Conservation (phyloP, 2,329 filamentous ascomycete species). For the Neopestalotiopsis sp. region DNA sequence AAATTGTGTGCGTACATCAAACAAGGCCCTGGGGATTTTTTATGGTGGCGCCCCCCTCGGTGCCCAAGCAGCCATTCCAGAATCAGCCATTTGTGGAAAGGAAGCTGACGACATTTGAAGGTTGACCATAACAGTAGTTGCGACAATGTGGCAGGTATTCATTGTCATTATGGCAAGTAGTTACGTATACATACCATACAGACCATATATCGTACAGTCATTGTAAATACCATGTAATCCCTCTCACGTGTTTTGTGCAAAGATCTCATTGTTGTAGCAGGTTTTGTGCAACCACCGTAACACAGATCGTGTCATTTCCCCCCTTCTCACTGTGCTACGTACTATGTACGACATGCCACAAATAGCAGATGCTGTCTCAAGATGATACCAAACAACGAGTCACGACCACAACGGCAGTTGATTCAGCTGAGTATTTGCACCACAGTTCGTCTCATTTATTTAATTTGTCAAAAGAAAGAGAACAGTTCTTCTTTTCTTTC, state of each 20-base stretch:
- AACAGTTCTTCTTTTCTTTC: neutral
- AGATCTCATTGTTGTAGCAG: neutral
- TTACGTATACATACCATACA: too few species aligned
- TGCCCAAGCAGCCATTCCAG: neutral
- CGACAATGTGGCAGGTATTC: neutral
- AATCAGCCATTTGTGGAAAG: neutral
- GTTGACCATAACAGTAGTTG: neutral
- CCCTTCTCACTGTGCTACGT: neutral
- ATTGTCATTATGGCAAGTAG: neutral
- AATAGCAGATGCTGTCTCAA: constrained; percentile 11
- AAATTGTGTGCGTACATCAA: constrained; percentile 10
- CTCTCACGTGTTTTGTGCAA: neutral
- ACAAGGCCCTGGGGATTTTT: neutral
- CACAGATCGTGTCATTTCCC: neutral
- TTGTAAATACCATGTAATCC: neutral
- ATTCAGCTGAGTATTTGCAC: neutral
- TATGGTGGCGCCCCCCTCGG: neutral
- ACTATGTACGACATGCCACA: neutral
- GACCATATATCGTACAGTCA: too few species aligned
- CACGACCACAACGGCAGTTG: constrained; percentile 13
- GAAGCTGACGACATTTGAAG: neutral
- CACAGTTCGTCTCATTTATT: neutral
- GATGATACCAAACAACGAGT: constrained; percentile 14
- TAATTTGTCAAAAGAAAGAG: neutral
- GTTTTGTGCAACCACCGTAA: neutral